A percentile compares a stretch with the other conserved stretches of the same genome.
Conservation (phyloP, 2,329 filamentous ascomycete species). For the Sclerotinia nivalis region DNA sequence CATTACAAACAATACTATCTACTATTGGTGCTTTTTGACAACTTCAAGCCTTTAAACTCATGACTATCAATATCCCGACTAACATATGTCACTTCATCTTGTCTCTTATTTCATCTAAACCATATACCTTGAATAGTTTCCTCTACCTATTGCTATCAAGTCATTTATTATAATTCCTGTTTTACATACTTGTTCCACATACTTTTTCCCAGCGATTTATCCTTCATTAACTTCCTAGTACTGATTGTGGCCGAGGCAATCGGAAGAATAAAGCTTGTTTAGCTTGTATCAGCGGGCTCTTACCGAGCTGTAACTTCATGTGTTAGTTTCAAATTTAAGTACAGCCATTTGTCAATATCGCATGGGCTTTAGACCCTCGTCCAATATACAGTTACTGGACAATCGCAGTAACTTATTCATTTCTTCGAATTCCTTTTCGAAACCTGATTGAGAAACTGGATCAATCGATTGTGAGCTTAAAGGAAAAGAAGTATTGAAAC, state of each 20-base stretch:
- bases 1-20: background rate
- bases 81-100: background rate
- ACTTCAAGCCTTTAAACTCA: background rate
- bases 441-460: slow-evolving; percentile 1
- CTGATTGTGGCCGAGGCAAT: slow-evolving; percentile 8
- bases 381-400: background rate
- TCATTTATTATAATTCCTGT: background rate
- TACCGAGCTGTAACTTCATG: slow-evolving; percentile 13
- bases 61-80: background rate
- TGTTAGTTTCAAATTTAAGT: slow-evolving; percentile 20
- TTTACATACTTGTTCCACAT: slow-evolving; percentile 1
- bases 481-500: background rate
- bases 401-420: background rate
- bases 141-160: background rate
- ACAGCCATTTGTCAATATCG: slow-evolving; percentile 16
- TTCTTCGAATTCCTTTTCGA: background rate
- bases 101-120: background rate
- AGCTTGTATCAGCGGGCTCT: slow-evolving; percentile 12
- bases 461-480: background rate
- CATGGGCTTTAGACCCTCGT: slow-evolving; percentile 14
- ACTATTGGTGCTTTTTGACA: background rate
- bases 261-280: slow-evolving; percentile 11
- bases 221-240: background rate
- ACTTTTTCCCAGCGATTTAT: background rate
- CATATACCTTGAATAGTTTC: background rate